Base-by-base conservation (phyloP, 1,284 basidiomycete species). In the Mrakiaceae sp. region DNA sequence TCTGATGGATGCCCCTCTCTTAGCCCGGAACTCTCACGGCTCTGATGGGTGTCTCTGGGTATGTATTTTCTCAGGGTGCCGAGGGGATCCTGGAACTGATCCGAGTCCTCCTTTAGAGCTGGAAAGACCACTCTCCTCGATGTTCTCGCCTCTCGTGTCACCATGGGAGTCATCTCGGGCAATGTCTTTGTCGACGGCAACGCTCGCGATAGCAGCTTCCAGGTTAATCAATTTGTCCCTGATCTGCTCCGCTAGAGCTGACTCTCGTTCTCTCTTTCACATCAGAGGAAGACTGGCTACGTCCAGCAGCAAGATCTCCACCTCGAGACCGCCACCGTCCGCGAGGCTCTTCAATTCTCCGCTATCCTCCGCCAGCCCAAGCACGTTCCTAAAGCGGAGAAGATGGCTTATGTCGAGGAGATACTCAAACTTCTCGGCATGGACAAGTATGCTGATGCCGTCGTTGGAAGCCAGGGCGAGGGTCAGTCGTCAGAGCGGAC, bases 261-360 rank as follows among this genome's bases (percentile, higher is more conserved):
- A 46, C 61, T 9, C 12, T 50, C 11, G 12, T 42, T 60, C 16
- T 64, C 39, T 58, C 56, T 47, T 39, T 49, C 44, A 1, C 39
- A 42, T 27, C 75, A 76, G 70, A 72, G 76, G 51, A 76, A 77
- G 66, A 71, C 71, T 16, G 87, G 86, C 0, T 90, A 90, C 71
- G 85, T 84, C 63, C 87, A 90, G 71, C 88, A 91, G 72, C 85
- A 84, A 77, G 89, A 91, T 75, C 84, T 85, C 0, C 87, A 90
- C 72, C 75, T 86, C n/a, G 77, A 81, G 0, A 84, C 81, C 11
- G 78, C 80, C n/a, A 88, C 75, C 44, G 90, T 95, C 6, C 82
- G 89, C 43, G 91, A 96, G 72, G 88, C 91, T 0, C 77, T 96
- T 0, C 76, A 83, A 39, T 92, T 94, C 78, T 88, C 87, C 8